Base-by-base conservation (phyloP, 345 rosid species). In the Excoecaria cochinchinensis region DNA sequence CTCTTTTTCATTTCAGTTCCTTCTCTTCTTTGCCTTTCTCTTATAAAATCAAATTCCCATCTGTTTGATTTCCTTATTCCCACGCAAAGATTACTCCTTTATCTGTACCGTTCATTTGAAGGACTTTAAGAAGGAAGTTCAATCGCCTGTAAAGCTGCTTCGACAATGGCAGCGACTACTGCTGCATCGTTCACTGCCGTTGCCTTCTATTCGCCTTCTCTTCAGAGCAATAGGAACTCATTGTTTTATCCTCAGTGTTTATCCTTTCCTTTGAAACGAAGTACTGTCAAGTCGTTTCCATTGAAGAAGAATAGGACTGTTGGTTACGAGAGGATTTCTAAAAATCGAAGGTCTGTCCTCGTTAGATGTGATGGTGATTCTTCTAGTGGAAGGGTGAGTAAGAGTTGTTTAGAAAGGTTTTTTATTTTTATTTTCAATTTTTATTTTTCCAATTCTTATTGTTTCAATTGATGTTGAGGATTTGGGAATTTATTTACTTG, bases 301-400 rank as follows among this genome's bases (percentile, higher is more conserved):
- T 70, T 86, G 19, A 85, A 80, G 72, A 78, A 79, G 56, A 80
- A 71, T 13, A 19, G 22, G 56, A 51, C 75, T 22, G 61, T 75
- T 67, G 81, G 89, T 17, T 57, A 71, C 65, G 80, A 78, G 3
- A 72, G 85, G 72, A 24, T 64, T 38, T 53, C 68, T 12, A 74
- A 82, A 69, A 53, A 70, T 15, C 80, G 89, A 16, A 77, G 75
- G 81, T 53, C 86, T 17, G 70, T 81, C 48, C 7, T 80, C 65
- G 88, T 93, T 72, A 85, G 91, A 68, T 93, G 97, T 25, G 94
- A 87, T 21, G 87, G 89, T 19, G 87, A 88, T 77, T 76, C 96
- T 15, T 72, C 76, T 52, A 78, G 25, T 66, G 98, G 95, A 78
- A 84, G 90, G 88, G 97, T 92, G 77, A 76, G 81, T 69, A 17